Evolutionary conservation across 129 eudicot genomes (phyloP).

Genomic region (Erigeron canadensis): DNA sequence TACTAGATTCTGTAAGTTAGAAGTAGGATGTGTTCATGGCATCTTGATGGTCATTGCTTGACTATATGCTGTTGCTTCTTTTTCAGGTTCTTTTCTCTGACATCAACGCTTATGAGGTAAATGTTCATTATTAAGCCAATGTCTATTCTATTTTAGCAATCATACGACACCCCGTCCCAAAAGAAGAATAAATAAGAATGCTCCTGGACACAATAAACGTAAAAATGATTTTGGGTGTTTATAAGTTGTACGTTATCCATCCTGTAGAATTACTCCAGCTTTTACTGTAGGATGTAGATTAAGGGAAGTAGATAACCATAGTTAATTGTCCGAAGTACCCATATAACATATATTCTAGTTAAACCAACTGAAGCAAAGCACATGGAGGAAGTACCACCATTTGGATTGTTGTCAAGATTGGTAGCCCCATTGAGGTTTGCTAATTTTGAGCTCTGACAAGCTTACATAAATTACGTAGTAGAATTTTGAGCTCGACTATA

Average conservation of each 20-base stretch:
- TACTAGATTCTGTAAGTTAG: neutral
- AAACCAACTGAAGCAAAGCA: neutral
- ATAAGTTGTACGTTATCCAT: neutral
- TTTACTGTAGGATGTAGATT: neutral
- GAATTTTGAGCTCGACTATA: neutral
- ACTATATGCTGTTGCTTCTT: constrained; percentile 1
- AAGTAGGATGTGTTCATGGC: neutral
- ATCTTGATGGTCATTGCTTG: neutral
- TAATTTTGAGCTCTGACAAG: neutral
- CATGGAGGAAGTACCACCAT: neutral
- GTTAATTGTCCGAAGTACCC: neutral
- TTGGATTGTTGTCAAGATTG: neutral
- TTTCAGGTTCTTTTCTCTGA: constrained; percentile 96
- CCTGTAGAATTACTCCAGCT: neutral
- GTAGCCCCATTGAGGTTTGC: neutral
- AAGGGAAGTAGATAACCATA: neutral
- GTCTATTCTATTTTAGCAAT: neutral
- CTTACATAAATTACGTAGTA: neutral
- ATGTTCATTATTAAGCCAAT: neutral
- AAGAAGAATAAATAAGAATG: neutral
- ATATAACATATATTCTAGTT: neutral
- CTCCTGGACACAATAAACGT: neutral
- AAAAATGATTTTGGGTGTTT: neutral
- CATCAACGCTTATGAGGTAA: constrained; percentile 80
- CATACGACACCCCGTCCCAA: neutral